phyloP scores from a whole-genome alignment of 2,329 filamentous ascomycete genomes.

The Plenodomus tracheiphilus region DNA sequence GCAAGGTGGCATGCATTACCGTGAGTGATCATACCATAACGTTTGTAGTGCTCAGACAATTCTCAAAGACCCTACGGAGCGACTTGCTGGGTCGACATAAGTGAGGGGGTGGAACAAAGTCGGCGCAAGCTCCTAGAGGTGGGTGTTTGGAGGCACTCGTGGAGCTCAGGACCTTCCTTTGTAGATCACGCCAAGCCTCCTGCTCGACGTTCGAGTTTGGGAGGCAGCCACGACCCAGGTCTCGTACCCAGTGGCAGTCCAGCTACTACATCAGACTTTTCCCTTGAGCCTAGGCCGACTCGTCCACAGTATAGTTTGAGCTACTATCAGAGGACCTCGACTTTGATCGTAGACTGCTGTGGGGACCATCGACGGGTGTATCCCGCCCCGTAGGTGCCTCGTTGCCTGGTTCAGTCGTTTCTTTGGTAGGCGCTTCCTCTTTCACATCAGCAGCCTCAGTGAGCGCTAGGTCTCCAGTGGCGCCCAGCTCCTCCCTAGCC shows the following conservation, averaged over 20 bases:
- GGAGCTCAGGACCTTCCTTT: background rate
- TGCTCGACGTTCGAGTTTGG: background rate
- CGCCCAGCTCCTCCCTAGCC: conserved; percentile 62
- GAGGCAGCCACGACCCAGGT: conserved; percentile 3
- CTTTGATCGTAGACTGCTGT: background rate
- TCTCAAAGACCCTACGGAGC: background rate
- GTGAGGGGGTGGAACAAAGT: background rate
- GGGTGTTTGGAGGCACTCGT: background rate
- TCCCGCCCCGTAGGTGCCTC: background rate
- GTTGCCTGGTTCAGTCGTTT: no score
- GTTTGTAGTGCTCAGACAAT: background rate
- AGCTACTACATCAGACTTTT: background rate
- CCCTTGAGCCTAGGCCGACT: conserved; percentile 14
- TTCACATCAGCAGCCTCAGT: conserved; percentile 53
- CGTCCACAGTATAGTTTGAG: conserved; percentile 13
- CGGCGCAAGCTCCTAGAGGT: no score
- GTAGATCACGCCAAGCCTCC: conserved; percentile 1
- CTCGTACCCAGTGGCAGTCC: no score
- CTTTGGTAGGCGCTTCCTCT: background rate
- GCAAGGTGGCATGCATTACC: background rate
- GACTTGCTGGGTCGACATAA: background rate
- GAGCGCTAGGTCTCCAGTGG: conserved; percentile 71
- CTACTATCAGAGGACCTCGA: conserved; percentile 7
- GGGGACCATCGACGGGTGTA: background rate
- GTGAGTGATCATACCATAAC: background rate